These are phyloP conservation scores for Pharnaceum exiguum DNA, from an alignment of 148 eudicot species.

Conservation along the genomic window DNA sequence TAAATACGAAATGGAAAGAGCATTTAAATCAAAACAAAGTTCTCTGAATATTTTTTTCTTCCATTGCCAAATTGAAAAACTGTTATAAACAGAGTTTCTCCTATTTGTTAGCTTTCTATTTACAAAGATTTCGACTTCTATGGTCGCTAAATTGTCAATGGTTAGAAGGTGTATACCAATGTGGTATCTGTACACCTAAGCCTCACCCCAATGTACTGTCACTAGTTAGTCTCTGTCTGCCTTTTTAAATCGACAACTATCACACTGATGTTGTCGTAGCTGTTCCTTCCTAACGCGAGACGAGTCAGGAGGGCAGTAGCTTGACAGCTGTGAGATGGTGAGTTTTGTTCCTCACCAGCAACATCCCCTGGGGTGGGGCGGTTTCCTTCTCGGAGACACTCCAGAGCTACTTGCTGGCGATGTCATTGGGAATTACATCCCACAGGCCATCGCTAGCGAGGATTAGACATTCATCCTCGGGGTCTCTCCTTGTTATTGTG, in stretches of 20 bases:
- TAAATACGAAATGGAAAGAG: no score
- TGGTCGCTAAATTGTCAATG: conserved; percentile 1
- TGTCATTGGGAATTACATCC: conserved; percentile 31
- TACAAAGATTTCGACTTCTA: not conserved
- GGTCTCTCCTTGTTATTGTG: conserved; percentile 22
- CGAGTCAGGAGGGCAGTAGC: conserved; percentile 41
- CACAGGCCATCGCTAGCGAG: conserved; percentile 45
- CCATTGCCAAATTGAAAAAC: no score
- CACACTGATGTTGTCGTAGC: conserved; percentile 42
- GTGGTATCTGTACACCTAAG: conserved; percentile 6
- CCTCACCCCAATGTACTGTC: not conserved
- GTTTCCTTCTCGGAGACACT: conserved; percentile 22
- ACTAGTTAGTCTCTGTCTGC: conserved; percentile 3
- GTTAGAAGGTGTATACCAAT: conserved; percentile 7
- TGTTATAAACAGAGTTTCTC: not conserved
- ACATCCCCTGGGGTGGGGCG: not conserved
- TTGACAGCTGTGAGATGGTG: conserved; percentile 13
- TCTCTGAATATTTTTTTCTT: no score
- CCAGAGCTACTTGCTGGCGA: conserved; percentile 29
- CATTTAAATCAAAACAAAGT: no score
- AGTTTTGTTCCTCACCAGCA: not conserved
- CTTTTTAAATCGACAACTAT: conserved; percentile 38
- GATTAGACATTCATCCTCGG: conserved; percentile 37
- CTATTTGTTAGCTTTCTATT: not conserved
- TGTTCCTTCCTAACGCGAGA: conserved; percentile 32